Percentiles rank a stretch among this genome's conserved stretches.
phyloP scores from a whole-genome alignment of 176 grass and related monocot genomes.

The Bolboschoenus planiculmis region DNA sequence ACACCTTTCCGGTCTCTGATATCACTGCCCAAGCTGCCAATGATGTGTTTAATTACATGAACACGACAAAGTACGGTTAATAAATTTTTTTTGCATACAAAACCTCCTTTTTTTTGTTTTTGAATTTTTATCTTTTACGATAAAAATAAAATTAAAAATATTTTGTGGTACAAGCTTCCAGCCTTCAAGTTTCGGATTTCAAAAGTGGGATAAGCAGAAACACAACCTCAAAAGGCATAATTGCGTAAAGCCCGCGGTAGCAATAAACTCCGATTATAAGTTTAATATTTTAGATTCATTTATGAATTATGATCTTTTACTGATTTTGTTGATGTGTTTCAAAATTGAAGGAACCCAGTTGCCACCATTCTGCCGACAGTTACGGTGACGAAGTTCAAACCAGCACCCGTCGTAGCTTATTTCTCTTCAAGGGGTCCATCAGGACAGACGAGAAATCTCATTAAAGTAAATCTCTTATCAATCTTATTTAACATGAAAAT shows the following conservation, averaged over 20 bases:
- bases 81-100: too few relatives aligned
- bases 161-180: too few relatives aligned
- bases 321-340: background rate
- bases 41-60: constrained; percentile 51
- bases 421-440: constrained; percentile 85
- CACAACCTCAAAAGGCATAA: too few relatives aligned
- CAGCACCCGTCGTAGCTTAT: constrained; percentile 61
- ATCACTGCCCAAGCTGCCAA: constrained; percentile 38
- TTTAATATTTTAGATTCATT: too few relatives aligned
- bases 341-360: constrained; percentile 45
- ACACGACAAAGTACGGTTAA: constrained; percentile 44
- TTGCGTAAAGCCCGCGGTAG: too few relatives aligned
- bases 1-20: constrained; percentile 50
- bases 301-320: background rate
- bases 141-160: too few relatives aligned
- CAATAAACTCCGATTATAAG: too few relatives aligned
- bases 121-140: too few relatives aligned
- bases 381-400: constrained; percentile 68
- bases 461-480: constrained; percentile 37
- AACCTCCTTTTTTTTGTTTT: too few relatives aligned
- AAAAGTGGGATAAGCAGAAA: too few relatives aligned
- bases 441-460: constrained; percentile 36
- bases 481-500: background rate
- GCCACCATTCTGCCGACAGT: constrained; percentile 49
- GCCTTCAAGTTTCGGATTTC: too few relatives aligned